Percentiles rank a stretch among this genome's conserved stretches.
Conservation (phyloP, 768 basidiomycete genomes). For the Collybia nuda region DNA sequence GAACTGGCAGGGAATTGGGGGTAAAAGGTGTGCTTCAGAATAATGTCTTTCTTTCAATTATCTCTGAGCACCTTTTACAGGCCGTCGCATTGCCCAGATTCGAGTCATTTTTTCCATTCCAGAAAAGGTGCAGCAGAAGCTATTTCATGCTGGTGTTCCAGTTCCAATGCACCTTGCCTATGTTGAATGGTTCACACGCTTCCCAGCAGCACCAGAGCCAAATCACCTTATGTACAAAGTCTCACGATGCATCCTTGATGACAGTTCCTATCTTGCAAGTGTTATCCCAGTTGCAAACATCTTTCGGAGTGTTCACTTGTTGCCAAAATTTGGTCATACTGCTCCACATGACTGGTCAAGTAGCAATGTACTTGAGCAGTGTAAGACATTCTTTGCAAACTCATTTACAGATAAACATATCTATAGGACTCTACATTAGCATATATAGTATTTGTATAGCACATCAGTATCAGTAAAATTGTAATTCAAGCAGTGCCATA, state of each 20-base stretch:
- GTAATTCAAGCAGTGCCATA: no score
- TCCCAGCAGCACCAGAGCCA: constrained; percentile 18
- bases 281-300: constrained; percentile 20
- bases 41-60: not conserved
- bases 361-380: constrained; percentile 25
- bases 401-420: constrained; percentile 21
- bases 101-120: constrained; percentile 21
- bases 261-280: constrained; percentile 11
- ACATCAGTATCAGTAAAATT: no score
- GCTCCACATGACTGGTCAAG: constrained; percentile 25
- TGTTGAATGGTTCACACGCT: constrained; percentile 24
- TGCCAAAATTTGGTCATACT: constrained; percentile 22
- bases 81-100: constrained; percentile 21
- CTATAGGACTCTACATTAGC: constrained; percentile 8
- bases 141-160: constrained; percentile 4
- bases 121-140: not conserved
- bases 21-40: constrained; percentile 12
- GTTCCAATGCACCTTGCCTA: constrained; percentile 19
- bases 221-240: constrained; percentile 24
- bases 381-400: constrained; percentile 22
- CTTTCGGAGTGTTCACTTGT: constrained; percentile 23
- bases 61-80: constrained; percentile 7
- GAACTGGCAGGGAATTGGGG: constrained; percentile 1
- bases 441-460: no score
- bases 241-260: constrained; percentile 1